Evolutionary conservation across 1,284 basidiomycete genomes (phyloP).

Genomic region (Trichosporon faecale): DNA sequence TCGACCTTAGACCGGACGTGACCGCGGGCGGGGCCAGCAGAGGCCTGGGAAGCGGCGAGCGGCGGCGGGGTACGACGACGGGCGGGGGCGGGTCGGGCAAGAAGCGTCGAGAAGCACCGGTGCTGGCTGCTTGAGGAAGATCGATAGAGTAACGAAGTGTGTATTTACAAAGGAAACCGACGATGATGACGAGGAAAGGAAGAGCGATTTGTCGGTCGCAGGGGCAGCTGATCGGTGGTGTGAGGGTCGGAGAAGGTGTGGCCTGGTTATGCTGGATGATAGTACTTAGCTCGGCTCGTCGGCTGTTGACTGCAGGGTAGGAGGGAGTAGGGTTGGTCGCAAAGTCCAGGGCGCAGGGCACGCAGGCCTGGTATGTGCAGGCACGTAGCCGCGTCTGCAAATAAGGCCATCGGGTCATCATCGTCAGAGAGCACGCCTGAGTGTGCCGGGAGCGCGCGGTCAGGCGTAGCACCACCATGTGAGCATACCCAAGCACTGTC

Average conservation of each 20-base stretch:
- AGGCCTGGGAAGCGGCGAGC: conserved; percentile 5
- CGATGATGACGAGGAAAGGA: neutral
- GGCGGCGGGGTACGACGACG: neutral
- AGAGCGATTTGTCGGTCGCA: neutral
- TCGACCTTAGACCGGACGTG: neutral
- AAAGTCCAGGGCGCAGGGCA: neutral
- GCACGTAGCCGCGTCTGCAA: conserved; percentile 1
- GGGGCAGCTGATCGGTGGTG: neutral
- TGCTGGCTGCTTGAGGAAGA: neutral
- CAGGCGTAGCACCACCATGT: neutral
- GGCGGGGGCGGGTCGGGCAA: neutral
- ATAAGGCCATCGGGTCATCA: neutral
- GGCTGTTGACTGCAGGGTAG: neutral
- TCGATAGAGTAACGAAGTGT: neutral
- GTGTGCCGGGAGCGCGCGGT: neutral
- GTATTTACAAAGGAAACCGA: neutral
- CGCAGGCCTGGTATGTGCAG: conserved; percentile 3
- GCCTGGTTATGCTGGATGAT: no score
- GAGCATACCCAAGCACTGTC: neutral
- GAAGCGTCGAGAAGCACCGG: neutral
- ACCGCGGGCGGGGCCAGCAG: neutral
- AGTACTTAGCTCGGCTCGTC: neutral
- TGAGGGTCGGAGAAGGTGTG: neutral
- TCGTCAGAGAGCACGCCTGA: neutral
- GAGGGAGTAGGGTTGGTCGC: neutral